phyloP scores from a whole-genome alignment of 2,329 filamentous ascomycete genomes.

The Xylaria sp. region DNA sequence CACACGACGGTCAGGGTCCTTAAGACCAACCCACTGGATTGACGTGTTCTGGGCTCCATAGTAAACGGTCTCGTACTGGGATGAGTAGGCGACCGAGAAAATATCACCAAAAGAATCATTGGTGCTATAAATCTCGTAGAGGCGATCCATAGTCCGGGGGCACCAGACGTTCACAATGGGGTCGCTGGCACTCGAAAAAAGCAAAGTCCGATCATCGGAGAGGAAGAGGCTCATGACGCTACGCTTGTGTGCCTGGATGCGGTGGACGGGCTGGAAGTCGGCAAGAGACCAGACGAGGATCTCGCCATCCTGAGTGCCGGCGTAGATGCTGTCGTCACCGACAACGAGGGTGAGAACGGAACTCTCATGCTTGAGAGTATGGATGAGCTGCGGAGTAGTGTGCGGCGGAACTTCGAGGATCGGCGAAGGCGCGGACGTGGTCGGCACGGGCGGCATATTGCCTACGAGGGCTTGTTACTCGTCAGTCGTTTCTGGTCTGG shows the following conservation, averaged over 20 bases:
- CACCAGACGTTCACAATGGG: slow-evolving; percentile 96
- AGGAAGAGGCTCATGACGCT: slow-evolving; percentile 89
- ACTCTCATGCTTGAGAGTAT: slow-evolving; percentile 80
- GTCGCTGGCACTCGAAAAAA: slow-evolving; percentile 94
- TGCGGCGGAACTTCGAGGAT: slow-evolving; percentile 48
- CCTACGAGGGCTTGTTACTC: slow-evolving; percentile 24
- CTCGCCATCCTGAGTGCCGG: slow-evolving; percentile 92
- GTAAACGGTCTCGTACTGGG: slow-evolving; percentile 82
- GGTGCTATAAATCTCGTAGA: slow-evolving; percentile 91
- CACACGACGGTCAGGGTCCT: slow-evolving; percentile 69
- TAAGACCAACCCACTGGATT: slow-evolving; percentile 90
- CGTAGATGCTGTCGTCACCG: slow-evolving; percentile 84
- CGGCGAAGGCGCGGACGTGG: slow-evolving; percentile 40
- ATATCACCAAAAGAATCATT: slow-evolving; percentile 94
- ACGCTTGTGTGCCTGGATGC: slow-evolving; percentile 89
- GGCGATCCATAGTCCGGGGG: slow-evolving; percentile 76
- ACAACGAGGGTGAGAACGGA: slow-evolving; percentile 86
- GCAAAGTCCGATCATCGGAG: slow-evolving; percentile 76
- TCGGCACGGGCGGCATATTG: slow-evolving; percentile 43
- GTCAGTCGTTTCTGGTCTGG: slow-evolving; percentile 15
- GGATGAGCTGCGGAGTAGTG: slow-evolving; percentile 71
- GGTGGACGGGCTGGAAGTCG: slow-evolving; percentile 82
- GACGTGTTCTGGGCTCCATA: slow-evolving; percentile 94
- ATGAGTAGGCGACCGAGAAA: slow-evolving; percentile 92
- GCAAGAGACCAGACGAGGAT: slow-evolving; percentile 91